These are phyloP conservation scores for Dactylella cylindrospora DNA, from an alignment of 2,329 filamentous ascomycete species.

Conservation along the genomic window DNA sequence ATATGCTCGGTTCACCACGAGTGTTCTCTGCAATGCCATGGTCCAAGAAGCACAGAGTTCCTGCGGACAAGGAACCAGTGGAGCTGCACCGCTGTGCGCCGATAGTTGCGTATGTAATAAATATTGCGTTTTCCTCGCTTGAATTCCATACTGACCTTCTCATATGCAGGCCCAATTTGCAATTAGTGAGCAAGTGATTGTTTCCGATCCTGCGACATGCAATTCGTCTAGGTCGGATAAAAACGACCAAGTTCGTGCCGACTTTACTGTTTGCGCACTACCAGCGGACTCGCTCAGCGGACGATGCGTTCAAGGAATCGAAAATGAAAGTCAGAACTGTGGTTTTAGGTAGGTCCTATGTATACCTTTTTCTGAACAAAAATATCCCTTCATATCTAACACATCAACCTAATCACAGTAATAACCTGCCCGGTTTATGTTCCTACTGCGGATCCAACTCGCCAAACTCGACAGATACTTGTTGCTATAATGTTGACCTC, in stretches of 20 bases:
- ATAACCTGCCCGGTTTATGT: conserved; percentile 72
- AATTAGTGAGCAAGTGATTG: conserved; percentile 82
- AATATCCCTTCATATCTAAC: conserved; percentile 54
- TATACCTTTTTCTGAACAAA: conserved; percentile 54
- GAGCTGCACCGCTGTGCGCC: conserved; percentile 78
- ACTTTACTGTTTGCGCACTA: conserved; percentile 85
- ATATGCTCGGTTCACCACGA: conserved; percentile 91
- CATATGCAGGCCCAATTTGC: conserved; percentile 71
- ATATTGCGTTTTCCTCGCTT: background rate
- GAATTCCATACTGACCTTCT: conserved; percentile 44
- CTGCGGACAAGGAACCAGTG: conserved; percentile 66
- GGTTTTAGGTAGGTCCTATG: conserved; percentile 63
- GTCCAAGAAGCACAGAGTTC: conserved; percentile 78
- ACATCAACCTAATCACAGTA: conserved; percentile 24
- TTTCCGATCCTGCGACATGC: conserved; percentile 73
- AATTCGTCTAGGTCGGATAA: conserved; percentile 66
- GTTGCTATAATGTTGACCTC: conserved; percentile 81
- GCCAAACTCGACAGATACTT: conserved; percentile 89
- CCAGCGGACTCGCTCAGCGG: conserved; percentile 76
- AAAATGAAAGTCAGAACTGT: conserved; percentile 84
- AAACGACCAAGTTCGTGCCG: conserved; percentile 77
- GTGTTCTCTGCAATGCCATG: conserved; percentile 88
- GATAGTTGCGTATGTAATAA: conserved; percentile 70
- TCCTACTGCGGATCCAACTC: conserved; percentile 81
- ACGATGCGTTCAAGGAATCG: conserved; percentile 71